phyloP scores from a whole-genome alignment of 2,329 filamentous ascomycete species.

The Phialocephala sp. region DNA sequence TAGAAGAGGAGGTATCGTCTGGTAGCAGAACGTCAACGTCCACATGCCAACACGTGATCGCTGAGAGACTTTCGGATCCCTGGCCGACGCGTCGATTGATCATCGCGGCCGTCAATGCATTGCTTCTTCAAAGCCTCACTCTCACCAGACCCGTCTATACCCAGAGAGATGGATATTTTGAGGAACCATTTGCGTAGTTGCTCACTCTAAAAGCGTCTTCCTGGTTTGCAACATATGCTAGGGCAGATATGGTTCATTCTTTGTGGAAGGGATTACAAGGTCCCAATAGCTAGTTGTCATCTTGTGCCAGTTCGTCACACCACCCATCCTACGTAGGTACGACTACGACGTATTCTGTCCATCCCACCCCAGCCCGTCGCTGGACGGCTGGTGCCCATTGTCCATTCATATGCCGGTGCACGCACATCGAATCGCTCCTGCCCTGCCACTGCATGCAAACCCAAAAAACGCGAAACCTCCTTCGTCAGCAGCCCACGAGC shows the following conservation, averaged over 20 bases:
- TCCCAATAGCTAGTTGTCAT: conserved; percentile 4
- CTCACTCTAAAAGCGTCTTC: conserved; percentile 10
- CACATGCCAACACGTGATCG: not conserved
- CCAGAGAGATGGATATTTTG: conserved; percentile 2
- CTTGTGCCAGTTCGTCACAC: not conserved
- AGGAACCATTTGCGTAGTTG: conserved; percentile 5
- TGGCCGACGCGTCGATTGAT: not conserved
- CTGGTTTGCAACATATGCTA: conserved; percentile 16
- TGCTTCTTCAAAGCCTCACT: not conserved
- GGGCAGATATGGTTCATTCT: conserved; percentile 7
- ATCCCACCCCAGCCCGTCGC: not conserved
- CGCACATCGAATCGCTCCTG: not conserved
- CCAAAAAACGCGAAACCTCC: conserved; percentile 1
- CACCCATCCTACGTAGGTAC: not conserved
- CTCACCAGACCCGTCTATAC: conserved; percentile 4
- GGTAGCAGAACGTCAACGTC: not conserved
- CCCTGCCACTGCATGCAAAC: conserved; percentile 1
- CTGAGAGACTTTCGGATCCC: not conserved
- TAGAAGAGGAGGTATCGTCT: not conserved
- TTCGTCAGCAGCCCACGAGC: too few species aligned
- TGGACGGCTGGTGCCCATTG: not conserved
- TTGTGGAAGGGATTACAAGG: conserved; percentile 9
- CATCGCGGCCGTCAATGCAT: not conserved
- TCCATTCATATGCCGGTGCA: not conserved
- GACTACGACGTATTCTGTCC: not conserved